These are phyloP conservation scores for Ballota nigra DNA, from an alignment of 257 asterid species.

Conservation along the genomic window DNA sequence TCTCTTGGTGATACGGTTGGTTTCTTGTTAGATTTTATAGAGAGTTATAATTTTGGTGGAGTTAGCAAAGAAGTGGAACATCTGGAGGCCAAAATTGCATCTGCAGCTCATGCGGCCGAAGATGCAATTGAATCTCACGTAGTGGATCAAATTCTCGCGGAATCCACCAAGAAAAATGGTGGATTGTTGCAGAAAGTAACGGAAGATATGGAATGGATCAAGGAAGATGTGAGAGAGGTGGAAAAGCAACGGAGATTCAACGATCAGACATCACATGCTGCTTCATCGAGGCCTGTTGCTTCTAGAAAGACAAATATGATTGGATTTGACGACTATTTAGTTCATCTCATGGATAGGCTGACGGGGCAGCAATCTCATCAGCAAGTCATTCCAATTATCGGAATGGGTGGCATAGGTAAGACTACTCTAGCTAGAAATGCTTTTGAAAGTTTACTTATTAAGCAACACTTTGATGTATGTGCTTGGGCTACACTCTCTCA, in stretches of 20 bases:
- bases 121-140: slow-evolving; percentile 18
- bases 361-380: background rate
- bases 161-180: too few species aligned
- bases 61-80: background rate
- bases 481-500: background rate
- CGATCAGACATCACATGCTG: background rate
- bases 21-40: background rate
- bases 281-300: background rate
- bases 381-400: background rate
- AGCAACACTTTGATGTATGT: background rate
- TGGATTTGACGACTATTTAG: background rate
- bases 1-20: background rate
- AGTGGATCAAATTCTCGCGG: background rate
- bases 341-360: background rate
- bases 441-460: background rate
- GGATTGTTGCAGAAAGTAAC: background rate
- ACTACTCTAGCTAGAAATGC: background rate
- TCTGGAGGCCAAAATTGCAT: slow-evolving; percentile 5
- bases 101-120: slow-evolving; percentile 20
- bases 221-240: background rate
- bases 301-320: background rate
- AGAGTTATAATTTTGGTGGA: background rate
- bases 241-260: background rate
- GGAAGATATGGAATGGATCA: background rate
- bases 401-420: slow-evolving; percentile 18